Percentiles rank a stretch among this genome's conserved stretches.
Evolutionary conservation across 164 flowering plant genomes (phyloP).

Genomic region (Cinnamomum micranthum): DNA sequence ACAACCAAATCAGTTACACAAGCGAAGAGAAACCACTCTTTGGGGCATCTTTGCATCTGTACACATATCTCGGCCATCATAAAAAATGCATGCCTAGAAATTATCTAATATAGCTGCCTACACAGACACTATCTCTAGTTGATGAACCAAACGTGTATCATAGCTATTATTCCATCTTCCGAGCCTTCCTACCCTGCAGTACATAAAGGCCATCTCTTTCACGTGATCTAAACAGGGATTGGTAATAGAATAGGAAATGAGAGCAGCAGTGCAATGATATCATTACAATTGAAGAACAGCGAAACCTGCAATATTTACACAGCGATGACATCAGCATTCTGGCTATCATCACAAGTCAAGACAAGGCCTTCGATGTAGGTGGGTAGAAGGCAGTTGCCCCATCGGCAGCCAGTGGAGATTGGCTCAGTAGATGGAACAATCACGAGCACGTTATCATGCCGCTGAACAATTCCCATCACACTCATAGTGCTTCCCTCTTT

Average conservation of each 20-base stretch:
- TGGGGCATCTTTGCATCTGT: slow-evolving; percentile 21
- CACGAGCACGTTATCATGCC: slow-evolving; percentile 88
- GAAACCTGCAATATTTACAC: slow-evolving; percentile 43
- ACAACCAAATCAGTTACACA: slow-evolving; percentile 6
- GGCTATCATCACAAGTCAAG: slow-evolving; percentile 72
- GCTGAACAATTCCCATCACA: slow-evolving; percentile 83
- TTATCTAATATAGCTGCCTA: slow-evolving; percentile 7
- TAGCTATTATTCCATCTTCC: slow-evolving; percentile 8
- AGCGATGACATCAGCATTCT: slow-evolving; percentile 69
- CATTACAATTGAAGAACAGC: not conserved
- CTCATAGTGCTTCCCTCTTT: slow-evolving; percentile 96
- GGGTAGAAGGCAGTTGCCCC: slow-evolving; percentile 82
- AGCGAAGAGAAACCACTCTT: slow-evolving; percentile 16
- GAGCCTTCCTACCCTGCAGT: slow-evolving; percentile 18
- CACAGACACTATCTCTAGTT: not conserved
- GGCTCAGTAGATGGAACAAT: slow-evolving; percentile 78
- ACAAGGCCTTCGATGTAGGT: slow-evolving; percentile 68
- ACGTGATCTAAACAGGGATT: slow-evolving; percentile 13
- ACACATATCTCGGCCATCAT: slow-evolving; percentile 7
- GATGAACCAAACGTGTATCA: slow-evolving; percentile 1
- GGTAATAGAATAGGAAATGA: slow-evolving; percentile 5
- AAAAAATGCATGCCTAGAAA: slow-evolving; percentile 2
- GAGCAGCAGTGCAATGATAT: slow-evolving; percentile 5
- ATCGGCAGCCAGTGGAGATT: slow-evolving; percentile 70
- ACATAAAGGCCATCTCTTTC: slow-evolving; percentile 25